Percentiles rank a stretch among this genome's conserved stretches.
Evolutionary conservation across 352 stramenopile species (phyloP).

Genomic region (Phytophthora litchii): DNA sequence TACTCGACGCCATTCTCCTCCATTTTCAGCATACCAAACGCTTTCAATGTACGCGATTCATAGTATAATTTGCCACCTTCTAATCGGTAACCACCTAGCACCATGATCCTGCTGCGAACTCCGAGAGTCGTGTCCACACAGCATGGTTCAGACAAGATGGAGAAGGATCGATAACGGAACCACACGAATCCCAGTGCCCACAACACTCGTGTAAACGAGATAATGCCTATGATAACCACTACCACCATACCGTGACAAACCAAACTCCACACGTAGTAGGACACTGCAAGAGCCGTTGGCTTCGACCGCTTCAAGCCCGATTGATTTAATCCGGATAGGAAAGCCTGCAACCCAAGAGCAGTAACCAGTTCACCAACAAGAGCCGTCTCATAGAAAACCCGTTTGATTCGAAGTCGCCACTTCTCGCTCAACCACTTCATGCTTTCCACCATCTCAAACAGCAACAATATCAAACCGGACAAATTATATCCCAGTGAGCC

Average conservation of each 20-base stretch:
- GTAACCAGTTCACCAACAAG: slow-evolving; percentile 17
- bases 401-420: slow-evolving; percentile 13
- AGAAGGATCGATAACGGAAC: slow-evolving; percentile 20
- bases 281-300: slow-evolving; percentile 19
- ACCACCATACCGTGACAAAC: slow-evolving; percentile 23
- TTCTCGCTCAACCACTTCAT: slow-evolving; percentile 11
- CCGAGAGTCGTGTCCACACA: slow-evolving; percentile 23
- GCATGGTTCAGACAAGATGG: slow-evolving; percentile 15
- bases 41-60: slow-evolving; percentile 8
- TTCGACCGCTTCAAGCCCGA: slow-evolving; percentile 21
- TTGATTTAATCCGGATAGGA: slow-evolving; percentile 22
- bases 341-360: slow-evolving; percentile 8
- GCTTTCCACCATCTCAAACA: slow-evolving; percentile 38
- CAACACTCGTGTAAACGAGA: slow-evolving; percentile 4
- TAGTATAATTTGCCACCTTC: slow-evolving; percentile 19
- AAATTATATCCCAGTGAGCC: slow-evolving; percentile 35
- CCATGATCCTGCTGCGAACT: slow-evolving; percentile 14
- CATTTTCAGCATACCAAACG: slow-evolving; percentile 20
- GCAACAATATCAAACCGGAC: slow-evolving; percentile 18
- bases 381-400: slow-evolving; percentile 18
- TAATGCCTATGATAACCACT: slow-evolving; percentile 18
- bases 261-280: slow-evolving; percentile 28
- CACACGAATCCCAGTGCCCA: slow-evolving; percentile 9
- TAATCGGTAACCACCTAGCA: slow-evolving; percentile 15
- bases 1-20: slow-evolving; percentile 16